These are phyloP conservation scores for Barnettozyma pratensis DNA, from an alignment of 805 yeast species.

Conservation along the genomic window DNA sequence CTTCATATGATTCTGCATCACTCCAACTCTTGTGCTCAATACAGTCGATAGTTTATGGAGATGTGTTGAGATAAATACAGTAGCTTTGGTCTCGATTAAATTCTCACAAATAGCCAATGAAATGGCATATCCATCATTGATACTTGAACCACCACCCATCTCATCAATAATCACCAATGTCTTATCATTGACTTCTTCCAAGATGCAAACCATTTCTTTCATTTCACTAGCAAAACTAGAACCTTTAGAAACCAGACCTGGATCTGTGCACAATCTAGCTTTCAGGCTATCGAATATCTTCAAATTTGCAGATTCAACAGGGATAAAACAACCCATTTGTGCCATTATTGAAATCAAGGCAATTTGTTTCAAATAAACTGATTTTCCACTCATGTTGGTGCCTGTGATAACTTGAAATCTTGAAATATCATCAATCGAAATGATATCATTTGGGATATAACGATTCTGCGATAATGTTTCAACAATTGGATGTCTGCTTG, in stretches of 20 bases:
- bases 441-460: conserved; percentile 38
- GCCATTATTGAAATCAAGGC: conserved; percentile 46
- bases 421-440: conserved; percentile 30
- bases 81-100: conserved; percentile 25
- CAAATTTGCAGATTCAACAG: conserved; percentile 38
- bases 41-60: conserved; percentile 36
- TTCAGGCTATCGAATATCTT: conserved; percentile 35
- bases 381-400: conserved; percentile 61
- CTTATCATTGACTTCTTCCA: conserved; percentile 28
- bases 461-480: conserved; percentile 24
- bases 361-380: conserved; percentile 49
- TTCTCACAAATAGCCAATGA: conserved; percentile 40
- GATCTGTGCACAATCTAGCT: conserved; percentile 35
- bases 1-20: conserved; percentile 34
- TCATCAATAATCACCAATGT: conserved; percentile 48
- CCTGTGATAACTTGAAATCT: conserved; percentile 49
- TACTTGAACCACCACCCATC: conserved; percentile 48
- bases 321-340: conserved; percentile 52
- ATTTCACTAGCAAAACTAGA: conserved; percentile 44
- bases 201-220: conserved; percentile 41
- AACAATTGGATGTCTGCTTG: conserved; percentile 39
- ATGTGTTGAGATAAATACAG: conserved; percentile 40
- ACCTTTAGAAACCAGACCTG: conserved; percentile 19
- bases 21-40: conserved; percentile 29
- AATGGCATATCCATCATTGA: conserved; percentile 48